phyloP scores from a whole-genome alignment of 768 basidiomycete genomes.

The Xerocomellus intermedius region DNA sequence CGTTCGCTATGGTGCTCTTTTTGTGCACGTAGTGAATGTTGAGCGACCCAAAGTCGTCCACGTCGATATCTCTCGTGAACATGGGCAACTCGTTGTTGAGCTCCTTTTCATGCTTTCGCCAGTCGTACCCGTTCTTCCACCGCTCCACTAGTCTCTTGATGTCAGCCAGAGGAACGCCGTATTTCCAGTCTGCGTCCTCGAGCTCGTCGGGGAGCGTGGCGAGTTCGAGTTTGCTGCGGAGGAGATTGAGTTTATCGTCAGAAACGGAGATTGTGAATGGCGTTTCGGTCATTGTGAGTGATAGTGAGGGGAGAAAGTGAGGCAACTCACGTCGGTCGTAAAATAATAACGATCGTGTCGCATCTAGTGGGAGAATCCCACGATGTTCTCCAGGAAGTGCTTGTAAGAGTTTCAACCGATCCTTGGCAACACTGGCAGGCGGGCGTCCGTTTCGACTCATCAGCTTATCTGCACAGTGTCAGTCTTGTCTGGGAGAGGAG shows the following conservation, averaged over 20 bases:
- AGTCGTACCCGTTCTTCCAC: conserved; percentile 57
- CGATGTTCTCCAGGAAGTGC: neutral
- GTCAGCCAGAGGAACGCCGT: conserved; percentile 50
- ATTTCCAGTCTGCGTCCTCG: conserved; percentile 47
- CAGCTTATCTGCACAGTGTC: too few relatives aligned
- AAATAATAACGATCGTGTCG: too few relatives aligned
- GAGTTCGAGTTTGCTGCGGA: conserved; percentile 48
- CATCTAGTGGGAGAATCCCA: neutral
- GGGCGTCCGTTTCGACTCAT: too few relatives aligned
- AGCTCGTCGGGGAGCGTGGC: conserved; percentile 58
- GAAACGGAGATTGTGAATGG: conserved; percentile 50
- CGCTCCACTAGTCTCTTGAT: conserved; percentile 45
- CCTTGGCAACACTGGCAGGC: neutral
- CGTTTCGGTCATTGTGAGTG: conserved; percentile 30
- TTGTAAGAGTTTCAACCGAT: neutral
- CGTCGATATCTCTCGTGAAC: conserved; percentile 50
- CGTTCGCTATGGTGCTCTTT: conserved; percentile 41
- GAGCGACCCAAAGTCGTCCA: conserved; percentile 46
- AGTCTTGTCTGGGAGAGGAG: too few relatives aligned
- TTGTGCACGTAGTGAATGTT: conserved; percentile 62
- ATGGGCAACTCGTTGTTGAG: conserved; percentile 55
- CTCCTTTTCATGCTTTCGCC: conserved; percentile 49
- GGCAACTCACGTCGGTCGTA: too few relatives aligned
- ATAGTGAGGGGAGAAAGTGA: too few relatives aligned
- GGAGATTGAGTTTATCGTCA: conserved; percentile 38